Evolutionary conservation across 164 flowering plant species (phyloP).

Genomic region (Kingdonia uniflora): DNA sequence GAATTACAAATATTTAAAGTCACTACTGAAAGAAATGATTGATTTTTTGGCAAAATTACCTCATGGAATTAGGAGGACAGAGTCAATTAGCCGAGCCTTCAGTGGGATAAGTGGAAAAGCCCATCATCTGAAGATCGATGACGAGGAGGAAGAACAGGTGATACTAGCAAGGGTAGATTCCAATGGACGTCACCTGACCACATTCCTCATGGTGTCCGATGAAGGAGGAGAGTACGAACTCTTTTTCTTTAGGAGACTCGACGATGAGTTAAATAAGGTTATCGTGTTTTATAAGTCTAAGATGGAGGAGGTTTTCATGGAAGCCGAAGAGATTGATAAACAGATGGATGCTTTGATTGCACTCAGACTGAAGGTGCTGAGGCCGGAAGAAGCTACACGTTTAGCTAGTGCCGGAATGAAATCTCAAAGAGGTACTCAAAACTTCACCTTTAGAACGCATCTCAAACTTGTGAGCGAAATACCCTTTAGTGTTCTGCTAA

Average conservation of each 20-base stretch:
- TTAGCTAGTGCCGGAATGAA: slow-evolving; percentile 16
- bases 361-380: slow-evolving; percentile 16
- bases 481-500: not conserved
- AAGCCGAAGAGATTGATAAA: no score
- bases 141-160: slow-evolving; percentile 11
- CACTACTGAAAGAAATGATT: not conserved
- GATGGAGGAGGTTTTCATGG: slow-evolving; percentile 15
- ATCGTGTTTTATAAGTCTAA: slow-evolving; percentile 37
- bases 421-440: slow-evolving; percentile 8
- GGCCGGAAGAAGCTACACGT: slow-evolving; percentile 20
- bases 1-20: not conserved
- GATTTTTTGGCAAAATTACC: not conserved
- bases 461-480: not conserved
- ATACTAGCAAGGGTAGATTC: slow-evolving; percentile 8
- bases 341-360: slow-evolving; percentile 12
- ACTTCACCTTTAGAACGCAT: not conserved
- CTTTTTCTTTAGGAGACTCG: slow-evolving; percentile 45
- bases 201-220: slow-evolving; percentile 37
- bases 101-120: not conserved
- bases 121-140: not conserved
- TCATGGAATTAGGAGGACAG: not conserved
- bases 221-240: slow-evolving; percentile 49
- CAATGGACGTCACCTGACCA: slow-evolving; percentile 26
- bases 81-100: not conserved
- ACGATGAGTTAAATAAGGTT: slow-evolving; percentile 75